phyloP scores from a whole-genome alignment of 495 filamentous ascomycete genomes.

The Aspergillus sclerotiicarbonarius region DNA sequence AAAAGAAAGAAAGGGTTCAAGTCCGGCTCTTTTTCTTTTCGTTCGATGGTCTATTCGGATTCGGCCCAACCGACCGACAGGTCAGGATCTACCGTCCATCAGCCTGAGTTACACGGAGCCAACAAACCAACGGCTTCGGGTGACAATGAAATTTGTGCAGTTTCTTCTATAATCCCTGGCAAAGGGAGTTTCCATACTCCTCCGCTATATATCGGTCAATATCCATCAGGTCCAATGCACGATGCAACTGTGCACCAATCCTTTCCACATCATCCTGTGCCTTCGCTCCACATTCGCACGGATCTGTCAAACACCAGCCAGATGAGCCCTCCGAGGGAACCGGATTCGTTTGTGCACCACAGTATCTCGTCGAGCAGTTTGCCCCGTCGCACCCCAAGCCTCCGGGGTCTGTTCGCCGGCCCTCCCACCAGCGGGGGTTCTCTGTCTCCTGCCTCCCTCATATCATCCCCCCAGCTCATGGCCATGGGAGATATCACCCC shows the following conservation, averaged over 20 bases:
- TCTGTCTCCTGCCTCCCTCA: conserved; percentile 56
- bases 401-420: conserved; percentile 44
- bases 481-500: conserved; percentile 91
- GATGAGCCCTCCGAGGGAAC: conserved; percentile 30
- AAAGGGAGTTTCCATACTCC: conserved; percentile 11
- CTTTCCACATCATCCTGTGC: conserved; percentile 20
- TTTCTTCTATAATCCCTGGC: conserved; percentile 13
- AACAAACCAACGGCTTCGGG: conserved; percentile 17
- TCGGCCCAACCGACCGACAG: conserved; percentile 26
- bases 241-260: conserved; percentile 12
- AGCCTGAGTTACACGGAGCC: conserved; percentile 21
- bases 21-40: neutral
- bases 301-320: conserved; percentile 31
- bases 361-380: conserved; percentile 46
- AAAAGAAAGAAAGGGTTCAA: neutral
- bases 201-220: conserved; percentile 6
- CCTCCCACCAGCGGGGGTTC: conserved; percentile 49
- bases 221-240: conserved; percentile 11
- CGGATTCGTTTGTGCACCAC: conserved; percentile 34
- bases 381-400: conserved; percentile 49
- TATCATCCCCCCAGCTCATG: conserved; percentile 70
- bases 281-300: conserved; percentile 44
- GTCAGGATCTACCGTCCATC: conserved; percentile 20
- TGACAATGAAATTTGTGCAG: conserved; percentile 21
- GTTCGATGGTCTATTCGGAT: conserved; percentile 28